Percentiles rank a stretch among this genome's conserved stretches.
Conservation (phyloP, 768 basidiomycete genomes). For the Lanmaoa pseudosensibilis region DNA sequence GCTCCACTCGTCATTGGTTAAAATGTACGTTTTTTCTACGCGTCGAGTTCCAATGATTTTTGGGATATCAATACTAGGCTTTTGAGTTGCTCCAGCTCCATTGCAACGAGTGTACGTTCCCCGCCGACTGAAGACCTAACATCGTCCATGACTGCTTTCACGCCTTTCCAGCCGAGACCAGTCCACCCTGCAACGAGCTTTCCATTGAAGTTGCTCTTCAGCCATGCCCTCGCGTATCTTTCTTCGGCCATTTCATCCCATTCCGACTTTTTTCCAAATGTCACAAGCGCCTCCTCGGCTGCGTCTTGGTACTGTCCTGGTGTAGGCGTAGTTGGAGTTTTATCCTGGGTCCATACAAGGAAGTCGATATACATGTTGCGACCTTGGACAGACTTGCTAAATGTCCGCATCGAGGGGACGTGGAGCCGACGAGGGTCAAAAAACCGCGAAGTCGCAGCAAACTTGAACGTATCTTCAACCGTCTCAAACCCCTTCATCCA, state of each 20-base stretch:
- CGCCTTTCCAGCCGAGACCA: conserved; percentile 44
- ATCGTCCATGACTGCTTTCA: conserved; percentile 53
- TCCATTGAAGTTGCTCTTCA: conserved; percentile 52
- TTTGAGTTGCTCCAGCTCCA: conserved; percentile 43
- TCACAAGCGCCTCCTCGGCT: conserved; percentile 47
- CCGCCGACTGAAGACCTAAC: conserved; percentile 50
- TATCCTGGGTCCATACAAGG: conserved; percentile 45
- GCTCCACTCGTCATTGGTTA: background rate
- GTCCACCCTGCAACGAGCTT: conserved; percentile 55
- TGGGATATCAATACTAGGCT: conserved; percentile 39
- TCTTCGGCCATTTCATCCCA: conserved; percentile 40
- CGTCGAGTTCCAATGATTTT: conserved; percentile 18
- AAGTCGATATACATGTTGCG: conserved; percentile 64
- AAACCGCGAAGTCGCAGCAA: conserved; percentile 54
- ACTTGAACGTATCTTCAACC: conserved; percentile 54
- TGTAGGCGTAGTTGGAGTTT: no score
- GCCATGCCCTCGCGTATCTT: conserved; percentile 26
- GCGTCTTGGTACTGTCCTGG: conserved; percentile 20
- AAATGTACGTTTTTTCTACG: conserved; percentile 14
- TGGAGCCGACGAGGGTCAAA: conserved; percentile 46
- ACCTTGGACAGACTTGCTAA: conserved; percentile 43
- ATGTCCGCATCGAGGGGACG: conserved; percentile 34
- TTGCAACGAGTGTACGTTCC: conserved; percentile 42
- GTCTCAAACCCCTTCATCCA: conserved; percentile 58
- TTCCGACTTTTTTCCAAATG: conserved; percentile 52